Base-by-base conservation (phyloP, 495 filamentous ascomycete genomes). In the Pyrenula aspistea region DNA sequence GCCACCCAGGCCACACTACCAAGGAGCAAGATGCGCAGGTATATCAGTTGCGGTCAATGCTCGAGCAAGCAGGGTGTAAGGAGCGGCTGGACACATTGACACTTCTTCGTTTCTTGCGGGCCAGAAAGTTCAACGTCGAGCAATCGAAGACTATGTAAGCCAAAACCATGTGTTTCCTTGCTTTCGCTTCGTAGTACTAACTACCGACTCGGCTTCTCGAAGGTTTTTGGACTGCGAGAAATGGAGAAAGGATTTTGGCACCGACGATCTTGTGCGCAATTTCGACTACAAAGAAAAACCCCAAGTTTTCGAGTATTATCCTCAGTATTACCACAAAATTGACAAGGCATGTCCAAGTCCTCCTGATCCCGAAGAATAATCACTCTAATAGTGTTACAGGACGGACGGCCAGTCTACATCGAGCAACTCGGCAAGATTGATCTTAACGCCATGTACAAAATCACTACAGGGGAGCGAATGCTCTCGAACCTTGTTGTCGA, bases 321-420 rank as follows among this genome's bases (percentile, higher is more conserved):
- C 91, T 2, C 93, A 98, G 76, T 98, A 93, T 77, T 98, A 98
- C 71, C 93, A 98, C 80, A 96, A 95, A 76, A 98, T 89, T 3
- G 93, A 98, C 73, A 95, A 94, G 79, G 91, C 93, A 72, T 24
- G 71, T 61, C 54, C 24, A 48, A 22, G 20, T 58, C 20, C 22
- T 21, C 22, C 55, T n/a, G 19, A 51, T 20, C 22, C 10, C 49
- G 50, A 25, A 53, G 53, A 58, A 47, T 19, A 23, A 55, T 53
- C n/a, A n/a, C n/a, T n/a, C 23, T 25, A 25, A 58, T 15, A 24
- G 2, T 15, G 2, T 21, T 53, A 51, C 65, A 96, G 92, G 93
- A 97, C 76, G 93, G 93, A 55, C 86, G 93, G 57, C 93, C 93
- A 53, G 84, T 96, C 59, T 98, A 98, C 73, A 94, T 97, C 67